Evolutionary conservation across 768 basidiomycete species (phyloP).

Genomic region (Termitomyces sp.): DNA sequence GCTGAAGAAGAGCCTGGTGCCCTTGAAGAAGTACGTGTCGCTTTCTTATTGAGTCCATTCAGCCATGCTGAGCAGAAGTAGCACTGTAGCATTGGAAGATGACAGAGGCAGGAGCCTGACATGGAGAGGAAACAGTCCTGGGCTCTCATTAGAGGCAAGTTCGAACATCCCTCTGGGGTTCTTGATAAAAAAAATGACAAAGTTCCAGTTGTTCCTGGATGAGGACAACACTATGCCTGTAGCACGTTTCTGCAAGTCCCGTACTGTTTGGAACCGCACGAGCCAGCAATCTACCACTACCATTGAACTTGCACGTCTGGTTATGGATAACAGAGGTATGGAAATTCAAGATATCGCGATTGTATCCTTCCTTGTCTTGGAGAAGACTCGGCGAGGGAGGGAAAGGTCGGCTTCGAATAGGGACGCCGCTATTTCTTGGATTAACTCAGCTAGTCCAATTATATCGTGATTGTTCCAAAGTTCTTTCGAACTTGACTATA

Average conservation of each 20-base stretch:
- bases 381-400: constrained; percentile 33
- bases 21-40: constrained; percentile 36
- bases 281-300: constrained; percentile 12
- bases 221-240: constrained; percentile 34
- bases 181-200: neutral
- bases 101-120: too few species aligned
- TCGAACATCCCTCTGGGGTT: too few species aligned
- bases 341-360: constrained; percentile 38
- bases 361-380: constrained; percentile 40
- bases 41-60: neutral
- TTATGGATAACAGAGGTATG: constrained; percentile 30
- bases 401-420: neutral
- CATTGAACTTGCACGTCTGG: constrained; percentile 29
- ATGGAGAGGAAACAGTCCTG: too few species aligned
- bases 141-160: too few species aligned
- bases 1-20: constrained; percentile 39
- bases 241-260: constrained; percentile 34
- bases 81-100: constrained; percentile 39
- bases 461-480: too few species aligned
- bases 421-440: too few species aligned
- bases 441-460: too few species aligned
- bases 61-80: constrained; percentile 13
- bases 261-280: constrained; percentile 17
- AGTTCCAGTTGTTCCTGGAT: constrained; percentile 32
- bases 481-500: too few species aligned